Evolutionary conservation across 495 filamentous ascomycete genomes (phyloP).

Genomic region (Penicillium roqueforti): DNA sequence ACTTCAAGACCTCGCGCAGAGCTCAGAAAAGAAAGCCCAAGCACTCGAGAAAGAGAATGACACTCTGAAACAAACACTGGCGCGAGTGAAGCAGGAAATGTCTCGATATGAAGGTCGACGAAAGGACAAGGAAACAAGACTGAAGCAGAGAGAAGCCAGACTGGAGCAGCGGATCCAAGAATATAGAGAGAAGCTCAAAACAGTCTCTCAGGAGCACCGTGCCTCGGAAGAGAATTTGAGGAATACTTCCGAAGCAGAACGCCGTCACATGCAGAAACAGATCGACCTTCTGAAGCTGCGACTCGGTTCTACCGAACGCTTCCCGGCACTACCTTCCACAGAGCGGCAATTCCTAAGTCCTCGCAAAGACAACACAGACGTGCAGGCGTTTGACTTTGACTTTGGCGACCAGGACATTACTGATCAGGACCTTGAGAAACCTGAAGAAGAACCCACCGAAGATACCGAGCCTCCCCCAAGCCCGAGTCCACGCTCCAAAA

Average conservation of each 20-base stretch:
- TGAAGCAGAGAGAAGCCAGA: constrained; percentile 47
- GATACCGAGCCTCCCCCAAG: constrained; percentile 39
- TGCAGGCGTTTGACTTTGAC: constrained; percentile 24
- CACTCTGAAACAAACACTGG: constrained; percentile 48
- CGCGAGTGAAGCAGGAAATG: constrained; percentile 52
- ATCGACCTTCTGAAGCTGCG: constrained; percentile 32
- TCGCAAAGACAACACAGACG: constrained; percentile 31
- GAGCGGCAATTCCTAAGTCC: constrained; percentile 30
- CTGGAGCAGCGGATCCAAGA: constrained; percentile 45
- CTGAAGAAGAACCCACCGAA: constrained; percentile 30
- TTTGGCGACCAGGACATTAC: constrained; percentile 26
- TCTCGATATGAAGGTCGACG: constrained; percentile 48
- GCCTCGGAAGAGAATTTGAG: constrained; percentile 37
- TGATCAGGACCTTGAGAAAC: constrained; percentile 21
- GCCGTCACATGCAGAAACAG: constrained; percentile 33
- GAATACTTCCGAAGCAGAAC: constrained; percentile 33
- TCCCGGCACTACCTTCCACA: constrained; percentile 22
- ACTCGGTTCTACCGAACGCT: constrained; percentile 27
- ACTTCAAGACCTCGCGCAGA: constrained; percentile 52
- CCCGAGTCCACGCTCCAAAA: constrained; percentile 40
- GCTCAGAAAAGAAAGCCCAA: constrained; percentile 61
- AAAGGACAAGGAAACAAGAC: constrained; percentile 48
- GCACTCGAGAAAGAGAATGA: constrained; percentile 55
- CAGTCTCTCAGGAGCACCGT: constrained; percentile 33
- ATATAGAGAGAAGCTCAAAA: constrained; percentile 41